Evolutionary conservation across 148 eudicot genomes (phyloP).

Genomic region (Fallopia convolvulus): DNA sequence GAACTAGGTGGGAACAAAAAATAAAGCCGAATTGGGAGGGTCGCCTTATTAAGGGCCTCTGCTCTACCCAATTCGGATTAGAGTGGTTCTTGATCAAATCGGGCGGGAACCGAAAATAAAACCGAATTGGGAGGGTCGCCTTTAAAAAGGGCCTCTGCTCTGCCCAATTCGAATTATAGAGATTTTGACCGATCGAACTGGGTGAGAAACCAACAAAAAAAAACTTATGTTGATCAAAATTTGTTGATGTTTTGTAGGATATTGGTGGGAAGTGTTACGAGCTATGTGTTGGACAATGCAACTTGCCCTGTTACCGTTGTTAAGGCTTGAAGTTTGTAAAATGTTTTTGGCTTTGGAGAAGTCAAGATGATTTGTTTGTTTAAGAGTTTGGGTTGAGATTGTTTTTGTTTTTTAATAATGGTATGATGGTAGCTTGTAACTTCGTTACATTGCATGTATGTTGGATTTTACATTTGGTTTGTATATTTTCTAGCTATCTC

Average conservation of each 20-base stretch:
- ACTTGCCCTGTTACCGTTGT: conserved; percentile 67
- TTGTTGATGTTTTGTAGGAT: conserved; percentile 37
- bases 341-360: neutral
- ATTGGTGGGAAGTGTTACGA: conserved; percentile 77
- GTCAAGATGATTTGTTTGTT: neutral
- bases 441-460: neutral
- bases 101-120: too few species aligned
- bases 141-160: too few species aligned
- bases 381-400: neutral
- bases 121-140: too few species aligned
- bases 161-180: too few species aligned
- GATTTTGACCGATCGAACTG: too few species aligned
- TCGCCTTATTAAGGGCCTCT: too few species aligned
- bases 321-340: conserved; percentile 22
- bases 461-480: neutral
- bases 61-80: too few species aligned
- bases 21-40: too few species aligned
- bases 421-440: neutral
- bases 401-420: neutral
- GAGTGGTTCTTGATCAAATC: too few species aligned
- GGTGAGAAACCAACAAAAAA: too few species aligned
- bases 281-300: conserved; percentile 48
- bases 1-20: too few species aligned
- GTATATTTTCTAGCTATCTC: neutral
- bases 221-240: too few species aligned